A percentile compares a stretch with the other conserved stretches of the same genome.
phyloP scores from a whole-genome alignment of 495 filamentous ascomycete species.

The Umbilicaria muhlenbergii region DNA sequence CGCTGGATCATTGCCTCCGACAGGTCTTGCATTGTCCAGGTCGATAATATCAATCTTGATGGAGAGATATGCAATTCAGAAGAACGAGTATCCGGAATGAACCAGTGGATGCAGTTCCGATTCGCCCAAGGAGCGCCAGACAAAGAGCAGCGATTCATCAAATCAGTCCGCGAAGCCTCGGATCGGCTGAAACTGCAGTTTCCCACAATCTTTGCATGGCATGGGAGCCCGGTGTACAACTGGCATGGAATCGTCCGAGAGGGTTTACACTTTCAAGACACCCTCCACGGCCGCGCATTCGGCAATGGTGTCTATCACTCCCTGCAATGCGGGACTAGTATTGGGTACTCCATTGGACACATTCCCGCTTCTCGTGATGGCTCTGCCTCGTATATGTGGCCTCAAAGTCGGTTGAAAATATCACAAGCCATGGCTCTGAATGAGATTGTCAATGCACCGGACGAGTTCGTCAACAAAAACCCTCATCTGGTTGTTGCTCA shows the following conservation, averaged over 20 bases:
- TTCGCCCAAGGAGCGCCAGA: constrained; percentile 83
- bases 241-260: constrained; percentile 87
- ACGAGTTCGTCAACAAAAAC: constrained; percentile 34
- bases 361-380: background rate
- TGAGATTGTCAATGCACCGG: constrained; percentile 69
- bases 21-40: constrained; percentile 68
- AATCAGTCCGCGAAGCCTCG: constrained; percentile 37
- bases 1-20: constrained; percentile 90
- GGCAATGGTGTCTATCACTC: constrained; percentile 80
- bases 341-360: constrained; percentile 28
- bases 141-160: constrained; percentile 69
- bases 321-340: constrained; percentile 37
- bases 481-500: constrained; percentile 62
- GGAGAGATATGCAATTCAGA: constrained; percentile 10
- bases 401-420: constrained; percentile 44
- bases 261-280: constrained; percentile 56
- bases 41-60: constrained; percentile 24
- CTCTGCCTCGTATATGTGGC: constrained; percentile 32
- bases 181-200: constrained; percentile 23
- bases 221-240: constrained; percentile 60
- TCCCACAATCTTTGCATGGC: constrained; percentile 72
- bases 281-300: constrained; percentile 47
- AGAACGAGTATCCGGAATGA: constrained; percentile 48
- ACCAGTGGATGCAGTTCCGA: constrained; percentile 63
- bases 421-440: constrained; percentile 55